Evolutionary conservation across 2,329 filamentous ascomycete species (phyloP).

Genomic region (Stachybotrys chartarum): DNA sequence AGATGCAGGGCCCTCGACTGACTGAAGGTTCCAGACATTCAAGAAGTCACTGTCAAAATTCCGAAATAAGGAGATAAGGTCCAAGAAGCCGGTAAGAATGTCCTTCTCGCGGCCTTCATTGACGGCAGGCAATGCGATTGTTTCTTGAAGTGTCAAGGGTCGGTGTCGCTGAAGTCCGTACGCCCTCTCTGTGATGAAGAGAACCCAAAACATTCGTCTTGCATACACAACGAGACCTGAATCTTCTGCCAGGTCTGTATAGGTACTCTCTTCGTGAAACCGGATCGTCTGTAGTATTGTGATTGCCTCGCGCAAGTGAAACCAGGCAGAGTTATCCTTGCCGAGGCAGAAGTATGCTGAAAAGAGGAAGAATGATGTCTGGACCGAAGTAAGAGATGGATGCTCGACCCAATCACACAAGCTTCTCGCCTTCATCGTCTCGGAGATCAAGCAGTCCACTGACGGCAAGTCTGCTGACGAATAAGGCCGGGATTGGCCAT

Average conservation of each 20-base stretch:
- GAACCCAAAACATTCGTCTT: conserved; percentile 19
- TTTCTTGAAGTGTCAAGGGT: conserved; percentile 15
- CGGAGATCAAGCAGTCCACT: conserved; percentile 16
- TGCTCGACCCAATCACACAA: conserved; percentile 16
- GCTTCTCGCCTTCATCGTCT: conserved; percentile 16
- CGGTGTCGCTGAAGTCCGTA: conserved; percentile 22
- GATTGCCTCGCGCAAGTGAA: conserved; percentile 21
- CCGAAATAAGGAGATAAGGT: conserved; percentile 18
- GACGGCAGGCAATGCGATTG: conserved; percentile 14
- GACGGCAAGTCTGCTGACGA: conserved; percentile 7
- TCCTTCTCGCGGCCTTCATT: conserved; percentile 11
- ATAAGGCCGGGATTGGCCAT: too few relatives aligned
- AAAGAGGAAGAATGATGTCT: conserved; percentile 25
- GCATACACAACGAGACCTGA: conserved; percentile 7
- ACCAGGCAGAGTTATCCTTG: conserved; percentile 25
- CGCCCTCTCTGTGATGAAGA: conserved; percentile 24
- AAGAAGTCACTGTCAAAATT: conserved; percentile 20
- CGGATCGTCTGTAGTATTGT: conserved; percentile 18
- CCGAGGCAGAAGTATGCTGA: conserved; percentile 19
- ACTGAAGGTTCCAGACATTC: conserved; percentile 17
- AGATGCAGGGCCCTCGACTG: not conserved
- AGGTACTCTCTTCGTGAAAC: conserved; percentile 19
- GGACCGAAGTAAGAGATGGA: conserved; percentile 17
- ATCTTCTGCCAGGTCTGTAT: conserved; percentile 7
- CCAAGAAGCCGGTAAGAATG: conserved; percentile 21